These are phyloP conservation scores for Gymnopus androsaceus DNA, from an alignment of 1,284 basidiomycete genomes.

Conservation along the genomic window DNA sequence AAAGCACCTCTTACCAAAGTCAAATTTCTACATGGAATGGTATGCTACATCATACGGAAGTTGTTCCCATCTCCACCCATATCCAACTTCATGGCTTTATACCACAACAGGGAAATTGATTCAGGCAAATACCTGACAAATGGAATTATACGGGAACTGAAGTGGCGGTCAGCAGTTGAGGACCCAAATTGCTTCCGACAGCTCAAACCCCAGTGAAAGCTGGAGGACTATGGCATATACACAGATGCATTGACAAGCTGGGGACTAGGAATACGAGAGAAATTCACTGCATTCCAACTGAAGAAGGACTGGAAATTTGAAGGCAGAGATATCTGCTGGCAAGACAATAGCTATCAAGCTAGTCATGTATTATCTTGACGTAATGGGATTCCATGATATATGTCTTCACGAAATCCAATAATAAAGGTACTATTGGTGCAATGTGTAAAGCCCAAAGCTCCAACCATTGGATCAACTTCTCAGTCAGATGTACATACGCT, in stretches of 20 bases:
- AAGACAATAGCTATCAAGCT: background rate
- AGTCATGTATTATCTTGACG: background rate
- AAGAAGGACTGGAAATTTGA: background rate
- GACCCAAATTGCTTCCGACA: background rate
- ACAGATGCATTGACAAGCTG: too few species aligned
- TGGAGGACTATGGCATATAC: background rate
- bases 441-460: too few species aligned
- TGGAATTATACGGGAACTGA: conserved; percentile 10
- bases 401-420: background rate
- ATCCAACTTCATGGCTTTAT: too few species aligned
- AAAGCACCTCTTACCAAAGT: conserved; percentile 20
- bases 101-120: too few species aligned
- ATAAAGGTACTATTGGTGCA: too few species aligned
- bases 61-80: too few species aligned
- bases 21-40: too few species aligned
- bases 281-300: background rate
- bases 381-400: background rate
- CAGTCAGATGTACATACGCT: background rate
- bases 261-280: background rate
- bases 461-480: too few species aligned
- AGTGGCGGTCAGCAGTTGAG: background rate
- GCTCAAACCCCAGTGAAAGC: background rate
- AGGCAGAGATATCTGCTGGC: background rate
- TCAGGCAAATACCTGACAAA: too few species aligned
- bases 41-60: too few species aligned